Evolutionary conservation across 345 rosid species (phyloP), one percentile per base, ranked within the genome.

Genomic region (Microthlaspi erraticum): DNA sequence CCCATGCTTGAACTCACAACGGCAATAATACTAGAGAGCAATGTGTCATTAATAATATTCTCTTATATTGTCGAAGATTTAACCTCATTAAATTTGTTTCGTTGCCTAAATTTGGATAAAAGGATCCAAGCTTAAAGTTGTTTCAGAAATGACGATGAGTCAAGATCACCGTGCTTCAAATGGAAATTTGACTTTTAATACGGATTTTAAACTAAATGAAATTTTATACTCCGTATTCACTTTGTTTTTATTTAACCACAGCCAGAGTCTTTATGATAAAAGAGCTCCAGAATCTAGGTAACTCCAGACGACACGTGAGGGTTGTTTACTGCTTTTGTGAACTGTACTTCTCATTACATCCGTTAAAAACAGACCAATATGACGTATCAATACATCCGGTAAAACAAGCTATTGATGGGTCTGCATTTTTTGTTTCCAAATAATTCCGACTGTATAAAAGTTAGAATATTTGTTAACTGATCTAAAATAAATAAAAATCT

Each of bases 171-270:
- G 74, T 17, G 38, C 74, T 68, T 75, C 23, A 51, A 23, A 68
- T 68, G 78, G 74, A 68, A 75, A 33, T 75, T 75, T 75, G 78
- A 75, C 69, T 61, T 75, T 68, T 60, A 10, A 56, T 11, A 46
- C 23, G 36, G 8, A 56, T 0, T 32, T 10, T 1, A 14, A 46
- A 64, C 16, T 0, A 45, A 55, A 56, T 13, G n/a, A 14, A 26
- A 7, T 5, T 33, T 45, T 55, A 34, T 36, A 10, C n/a, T n/a
- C n/a, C n/a, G n/a, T 26, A 54, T 61, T 50, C 38, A 19, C 9
- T 71, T 14, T 71, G 75, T 64, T 43, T 54, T 23, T n/a, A 20
- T 72, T 49, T 54, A 44, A 72, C 41, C 32, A 54, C 68, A 41
- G 0, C 16, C 42, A 9, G 49, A 20, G 63, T 53, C 55, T 62